phyloP scores from a whole-genome alignment of 2,329 filamentous ascomycete genomes.

The Fusarium bulbicola region DNA sequence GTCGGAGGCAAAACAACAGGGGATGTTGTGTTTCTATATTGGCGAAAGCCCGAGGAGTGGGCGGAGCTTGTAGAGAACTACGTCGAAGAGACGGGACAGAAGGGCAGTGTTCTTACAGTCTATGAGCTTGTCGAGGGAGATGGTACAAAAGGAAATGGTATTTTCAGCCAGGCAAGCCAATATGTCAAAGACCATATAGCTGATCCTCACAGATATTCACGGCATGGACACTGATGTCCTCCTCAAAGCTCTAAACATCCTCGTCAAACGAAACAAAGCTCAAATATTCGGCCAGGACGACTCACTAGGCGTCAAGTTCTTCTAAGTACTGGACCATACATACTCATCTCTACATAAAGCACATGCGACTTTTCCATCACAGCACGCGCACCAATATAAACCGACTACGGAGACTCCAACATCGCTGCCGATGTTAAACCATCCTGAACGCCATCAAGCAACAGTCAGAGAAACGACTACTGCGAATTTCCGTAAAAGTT shows the following conservation, averaged over 20 bases:
- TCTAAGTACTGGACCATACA: conserved; percentile 63
- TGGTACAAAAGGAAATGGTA: conserved; percentile 73
- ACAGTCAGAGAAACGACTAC: conserved; percentile 3
- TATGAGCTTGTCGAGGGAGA: conserved; percentile 95
- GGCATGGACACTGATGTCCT: conserved; percentile 88
- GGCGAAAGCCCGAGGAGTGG: conserved; percentile 92
- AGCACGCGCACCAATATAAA: not conserved
- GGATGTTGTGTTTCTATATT: conserved; percentile 78
- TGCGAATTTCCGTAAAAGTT: conserved; percentile 51
- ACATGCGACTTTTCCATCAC: conserved; percentile 15
- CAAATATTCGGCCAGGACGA: conserved; percentile 93
- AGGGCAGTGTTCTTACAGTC: conserved; percentile 86
- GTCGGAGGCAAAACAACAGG: conserved; percentile 50
- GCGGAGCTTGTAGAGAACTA: conserved; percentile 79
- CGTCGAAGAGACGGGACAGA: conserved; percentile 89
- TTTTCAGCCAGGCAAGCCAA: conserved; percentile 28
- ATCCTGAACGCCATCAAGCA: conserved; percentile 36
- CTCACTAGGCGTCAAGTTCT: conserved; percentile 95
- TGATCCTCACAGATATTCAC: conserved; percentile 71
- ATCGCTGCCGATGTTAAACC: conserved; percentile 11
- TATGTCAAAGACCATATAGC: not conserved
- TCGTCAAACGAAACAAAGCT: conserved; percentile 90
- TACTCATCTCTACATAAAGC: conserved; percentile 29
- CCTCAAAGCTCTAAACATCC: conserved; percentile 77
- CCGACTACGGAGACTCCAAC: conserved; percentile 12